Evolutionary conservation across 768 basidiomycete species (phyloP).

Genomic region (Boletus rubroflammeus): DNA sequence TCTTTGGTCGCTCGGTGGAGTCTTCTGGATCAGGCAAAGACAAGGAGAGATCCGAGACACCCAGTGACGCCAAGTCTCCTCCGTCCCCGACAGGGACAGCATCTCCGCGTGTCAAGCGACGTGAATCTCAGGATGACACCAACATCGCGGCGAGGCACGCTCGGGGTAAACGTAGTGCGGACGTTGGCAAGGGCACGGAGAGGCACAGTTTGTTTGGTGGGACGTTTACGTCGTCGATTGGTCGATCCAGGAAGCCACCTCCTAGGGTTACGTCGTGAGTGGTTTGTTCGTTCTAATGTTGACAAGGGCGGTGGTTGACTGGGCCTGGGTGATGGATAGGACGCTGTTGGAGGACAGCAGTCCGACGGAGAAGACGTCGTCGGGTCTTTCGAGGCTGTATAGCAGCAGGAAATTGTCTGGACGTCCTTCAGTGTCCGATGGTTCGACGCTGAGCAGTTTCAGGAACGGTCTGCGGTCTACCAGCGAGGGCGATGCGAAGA

Average conservation of each 20-base stretch:
- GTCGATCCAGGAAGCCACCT: slow-evolving; percentile 75
- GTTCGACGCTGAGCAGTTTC: slow-evolving; percentile 24
- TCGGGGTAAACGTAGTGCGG: slow-evolving; percentile 49
- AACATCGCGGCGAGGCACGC: slow-evolving; percentile 32
- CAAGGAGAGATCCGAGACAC: slow-evolving; percentile 33
- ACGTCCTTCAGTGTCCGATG: slow-evolving; percentile 26
- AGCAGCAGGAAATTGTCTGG: slow-evolving; percentile 41
- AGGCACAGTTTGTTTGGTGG: slow-evolving; percentile 83
- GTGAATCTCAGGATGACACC: slow-evolving; percentile 25
- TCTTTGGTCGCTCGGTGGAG: slow-evolving; percentile 58
- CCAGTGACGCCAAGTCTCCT: slow-evolving; percentile 26
- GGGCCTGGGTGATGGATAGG: slow-evolving; percentile 12
- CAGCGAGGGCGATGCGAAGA: slow-evolving; percentile 20
- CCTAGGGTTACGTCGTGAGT: slow-evolving; percentile 67
- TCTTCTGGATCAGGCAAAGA: slow-evolving; percentile 33
- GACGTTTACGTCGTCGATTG: slow-evolving; percentile 55
- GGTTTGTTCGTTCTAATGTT: neutral
- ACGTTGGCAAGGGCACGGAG: slow-evolving; percentile 45
- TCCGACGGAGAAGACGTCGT: slow-evolving; percentile 43
- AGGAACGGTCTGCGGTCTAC: slow-evolving; percentile 23
- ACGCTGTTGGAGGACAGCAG: slow-evolving; percentile 33
- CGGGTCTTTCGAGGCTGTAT: slow-evolving; percentile 49
- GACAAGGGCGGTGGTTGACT: neutral
- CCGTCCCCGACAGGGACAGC: slow-evolving; percentile 22
- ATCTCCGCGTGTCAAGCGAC: slow-evolving; percentile 19